Percentiles rank a stretch among this genome's conserved stretches.
Evolutionary conservation across 176 grass and related monocot genomes (phyloP).

Genomic region (Zizania latifolia): DNA sequence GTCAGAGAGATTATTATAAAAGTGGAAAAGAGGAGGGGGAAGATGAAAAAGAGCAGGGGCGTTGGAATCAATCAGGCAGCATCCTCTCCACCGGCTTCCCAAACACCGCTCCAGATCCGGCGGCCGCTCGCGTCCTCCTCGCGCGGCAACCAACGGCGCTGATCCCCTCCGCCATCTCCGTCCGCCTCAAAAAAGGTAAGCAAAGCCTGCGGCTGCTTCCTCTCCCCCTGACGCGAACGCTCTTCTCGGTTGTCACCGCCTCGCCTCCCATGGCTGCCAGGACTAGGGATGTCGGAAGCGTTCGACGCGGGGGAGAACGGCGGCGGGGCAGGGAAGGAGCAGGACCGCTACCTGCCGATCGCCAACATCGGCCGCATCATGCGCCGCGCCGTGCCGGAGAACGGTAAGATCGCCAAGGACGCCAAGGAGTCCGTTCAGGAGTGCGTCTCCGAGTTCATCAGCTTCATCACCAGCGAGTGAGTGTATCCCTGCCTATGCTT

Average conservation of each 20-base stretch:
- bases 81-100: background rate
- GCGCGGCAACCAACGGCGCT: slow-evolving; percentile 44
- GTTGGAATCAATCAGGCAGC: background rate
- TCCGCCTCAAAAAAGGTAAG: slow-evolving; percentile 20
- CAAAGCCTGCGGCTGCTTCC: background rate
- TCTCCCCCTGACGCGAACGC: background rate
- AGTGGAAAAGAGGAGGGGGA: background rate
- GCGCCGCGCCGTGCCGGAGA: slow-evolving; percentile 68
- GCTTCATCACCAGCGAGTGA: slow-evolving; percentile 81
- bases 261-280: background rate
- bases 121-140: slow-evolving; percentile 34
- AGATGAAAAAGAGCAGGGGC: background rate
- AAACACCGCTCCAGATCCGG: slow-evolving; percentile 40
- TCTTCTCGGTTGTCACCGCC: no score
- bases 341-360: slow-evolving; percentile 71
- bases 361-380: slow-evolving; percentile 75
- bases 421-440: slow-evolving; percentile 77
- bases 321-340: slow-evolving; percentile 35
- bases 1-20: background rate
- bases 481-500: background rate
- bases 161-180: slow-evolving; percentile 51
- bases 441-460: slow-evolving; percentile 84
- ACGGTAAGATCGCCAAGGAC: slow-evolving; percentile 80
- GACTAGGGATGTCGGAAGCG: slow-evolving; percentile 48
- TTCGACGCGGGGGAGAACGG: slow-evolving; percentile 17